These are phyloP conservation scores for Termitomyces eurrhizus DNA, from an alignment of 768 basidiomycete genomes.

Conservation along the genomic window DNA sequence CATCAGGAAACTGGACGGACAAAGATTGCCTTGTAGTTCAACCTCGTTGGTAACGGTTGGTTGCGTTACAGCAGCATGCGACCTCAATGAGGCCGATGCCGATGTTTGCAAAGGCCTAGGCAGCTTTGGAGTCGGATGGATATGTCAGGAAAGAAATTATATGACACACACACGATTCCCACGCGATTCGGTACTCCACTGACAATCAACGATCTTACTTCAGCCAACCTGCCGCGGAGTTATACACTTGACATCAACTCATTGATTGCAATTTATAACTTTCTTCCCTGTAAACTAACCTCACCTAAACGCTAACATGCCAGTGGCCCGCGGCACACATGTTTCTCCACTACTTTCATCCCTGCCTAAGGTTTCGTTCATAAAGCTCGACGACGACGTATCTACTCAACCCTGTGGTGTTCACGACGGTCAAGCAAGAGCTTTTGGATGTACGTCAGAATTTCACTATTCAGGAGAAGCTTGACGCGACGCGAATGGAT, in stretches of 20 bases:
- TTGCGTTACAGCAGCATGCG: too few relatives aligned
- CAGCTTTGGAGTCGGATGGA: too few relatives aligned
- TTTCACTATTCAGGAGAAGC: background rate
- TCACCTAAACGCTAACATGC: constrained; percentile 5
- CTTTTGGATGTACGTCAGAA: constrained; percentile 68
- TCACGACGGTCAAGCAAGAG: constrained; percentile 55
- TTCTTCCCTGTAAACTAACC: background rate
- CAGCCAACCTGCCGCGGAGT: background rate
- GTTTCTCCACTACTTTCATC: constrained; percentile 19
- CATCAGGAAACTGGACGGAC: too few relatives aligned
- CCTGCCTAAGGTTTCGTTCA: constrained; percentile 67
- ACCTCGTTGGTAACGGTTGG: too few relatives aligned
- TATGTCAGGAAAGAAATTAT: too few relatives aligned
- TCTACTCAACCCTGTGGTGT: constrained; percentile 60
- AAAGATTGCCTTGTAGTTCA: too few relatives aligned
- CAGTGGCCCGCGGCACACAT: constrained; percentile 16
- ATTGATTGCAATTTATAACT: constrained; percentile 1
- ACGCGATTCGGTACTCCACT: constrained; percentile 2
- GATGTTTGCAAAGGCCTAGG: too few relatives aligned
- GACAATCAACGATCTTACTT: constrained; percentile 1
- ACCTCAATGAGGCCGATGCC: too few relatives aligned
- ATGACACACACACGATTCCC: background rate
- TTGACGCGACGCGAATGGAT: constrained; percentile 4
- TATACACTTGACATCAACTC: constrained; percentile 1
- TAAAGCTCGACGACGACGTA: constrained; percentile 60